Evolutionary conservation across 2,329 filamentous ascomycete genomes (phyloP).

Genomic region (Monosporascus sp.): DNA sequence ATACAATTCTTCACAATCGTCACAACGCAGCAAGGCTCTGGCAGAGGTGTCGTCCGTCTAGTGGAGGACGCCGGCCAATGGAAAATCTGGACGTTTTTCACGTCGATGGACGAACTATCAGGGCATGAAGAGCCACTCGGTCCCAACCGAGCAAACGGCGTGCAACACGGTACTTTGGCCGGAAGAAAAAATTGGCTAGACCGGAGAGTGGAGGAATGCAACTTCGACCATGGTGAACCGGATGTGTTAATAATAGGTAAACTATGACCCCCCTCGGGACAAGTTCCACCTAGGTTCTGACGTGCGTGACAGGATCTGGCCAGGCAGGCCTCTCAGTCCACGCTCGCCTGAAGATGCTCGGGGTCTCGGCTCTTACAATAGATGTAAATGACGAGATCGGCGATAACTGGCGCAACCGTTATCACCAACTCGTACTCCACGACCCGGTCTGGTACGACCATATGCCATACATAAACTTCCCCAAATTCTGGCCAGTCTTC

Average conservation of each 20-base stretch:
- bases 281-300: slow-evolving; percentile 3
- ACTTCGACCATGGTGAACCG: slow-evolving; percentile 43
- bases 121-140: slow-evolving; percentile 38
- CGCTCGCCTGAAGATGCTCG: slow-evolving; percentile 50
- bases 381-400: slow-evolving; percentile 47
- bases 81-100: slow-evolving; percentile 54
- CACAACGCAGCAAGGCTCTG: slow-evolving; percentile 39
- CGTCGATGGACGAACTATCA: slow-evolving; percentile 38
- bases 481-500: slow-evolving; percentile 57
- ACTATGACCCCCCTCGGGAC: background rate
- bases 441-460: slow-evolving; percentile 56
- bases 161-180: slow-evolving; percentile 38
- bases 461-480: slow-evolving; percentile 57
- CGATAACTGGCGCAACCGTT: slow-evolving; percentile 56
- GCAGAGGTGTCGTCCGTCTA: slow-evolving; percentile 45
- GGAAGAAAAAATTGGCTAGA: slow-evolving; percentile 49
- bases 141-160: slow-evolving; percentile 39
- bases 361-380: slow-evolving; percentile 44
- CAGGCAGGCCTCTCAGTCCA: slow-evolving; percentile 48
- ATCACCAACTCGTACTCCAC: slow-evolving; percentile 53
- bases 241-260: slow-evolving; percentile 51
- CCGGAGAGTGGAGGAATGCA: slow-evolving; percentile 37
- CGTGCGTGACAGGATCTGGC: slow-evolving; percentile 39
- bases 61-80: slow-evolving; percentile 34
- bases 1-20: slow-evolving; percentile 45